Percentiles rank a stretch among this genome's conserved stretches.
These are phyloP conservation scores for Penicillium tannophilum DNA, from an alignment of 495 filamentous ascomycete species.

Conservation along the genomic window DNA sequence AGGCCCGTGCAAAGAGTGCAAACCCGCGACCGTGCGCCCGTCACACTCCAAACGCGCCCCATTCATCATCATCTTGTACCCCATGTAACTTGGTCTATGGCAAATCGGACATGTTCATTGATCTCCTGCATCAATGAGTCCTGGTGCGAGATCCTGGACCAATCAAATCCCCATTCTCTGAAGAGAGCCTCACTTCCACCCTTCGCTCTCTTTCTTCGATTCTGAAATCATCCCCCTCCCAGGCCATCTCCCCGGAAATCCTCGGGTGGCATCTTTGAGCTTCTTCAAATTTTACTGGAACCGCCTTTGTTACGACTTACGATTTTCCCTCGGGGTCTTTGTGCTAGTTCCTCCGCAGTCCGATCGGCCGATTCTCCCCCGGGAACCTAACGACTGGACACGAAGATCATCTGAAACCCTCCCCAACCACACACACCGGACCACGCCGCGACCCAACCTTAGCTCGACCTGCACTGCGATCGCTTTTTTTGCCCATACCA, in stretches of 20 bases:
- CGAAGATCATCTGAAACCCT: conserved; percentile 3
- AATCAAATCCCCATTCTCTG: conserved; percentile 11
- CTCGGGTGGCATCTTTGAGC: conserved; percentile 1
- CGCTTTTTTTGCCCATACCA: conserved; percentile 7
- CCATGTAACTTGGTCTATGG: conserved; percentile 4
- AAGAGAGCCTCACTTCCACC: conserved; percentile 1
- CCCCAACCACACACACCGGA: conserved; percentile 2
- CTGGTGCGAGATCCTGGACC: conserved; percentile 12
- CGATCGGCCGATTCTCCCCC: not conserved
- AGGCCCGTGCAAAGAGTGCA: conserved; percentile 10
- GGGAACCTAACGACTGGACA: conserved; percentile 2
- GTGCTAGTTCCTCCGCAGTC: not conserved
- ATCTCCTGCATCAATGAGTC: conserved; percentile 18
- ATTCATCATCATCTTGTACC: conserved; percentile 5
- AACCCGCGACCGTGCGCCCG: conserved; percentile 9
- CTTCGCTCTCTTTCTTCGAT: conserved; percentile 2
- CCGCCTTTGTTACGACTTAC: conserved; percentile 2
- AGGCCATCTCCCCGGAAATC: not conserved
- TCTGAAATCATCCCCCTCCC: conserved; percentile 13
- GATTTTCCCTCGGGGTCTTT: not conserved
- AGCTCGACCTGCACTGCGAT: not conserved
- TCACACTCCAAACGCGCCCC: conserved; percentile 10
- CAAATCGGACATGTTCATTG: conserved; percentile 8
- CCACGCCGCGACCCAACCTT: not conserved
- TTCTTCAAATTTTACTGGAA: not conserved